Evolutionary conservation across 371 early-diverging fungal genomes (phyloP).

Genomic region (Mucor piriformis): DNA sequence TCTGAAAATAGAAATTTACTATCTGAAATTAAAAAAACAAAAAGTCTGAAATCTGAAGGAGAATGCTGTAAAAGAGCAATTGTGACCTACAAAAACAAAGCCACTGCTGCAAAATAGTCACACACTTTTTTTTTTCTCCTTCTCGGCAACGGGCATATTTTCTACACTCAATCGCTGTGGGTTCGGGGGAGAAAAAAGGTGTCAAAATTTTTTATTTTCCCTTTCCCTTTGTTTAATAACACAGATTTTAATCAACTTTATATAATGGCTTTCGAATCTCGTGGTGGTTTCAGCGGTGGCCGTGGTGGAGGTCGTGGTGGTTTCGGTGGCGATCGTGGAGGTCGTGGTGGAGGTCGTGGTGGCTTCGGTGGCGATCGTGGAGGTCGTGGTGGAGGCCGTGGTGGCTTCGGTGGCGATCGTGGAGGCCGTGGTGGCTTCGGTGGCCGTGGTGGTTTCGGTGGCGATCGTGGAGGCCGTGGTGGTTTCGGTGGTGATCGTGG

Average conservation of each 20-base stretch:
- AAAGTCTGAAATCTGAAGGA: too few species aligned
- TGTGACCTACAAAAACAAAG: too few species aligned
- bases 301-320: constrained; percentile 12
- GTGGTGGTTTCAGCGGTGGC: constrained; percentile 10
- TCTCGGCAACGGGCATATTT: too few species aligned
- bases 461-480: too few species aligned
- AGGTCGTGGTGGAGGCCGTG: constrained; percentile 12
- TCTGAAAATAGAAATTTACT: too few species aligned
- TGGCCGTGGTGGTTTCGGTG: too few species aligned
- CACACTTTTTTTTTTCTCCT: too few species aligned
- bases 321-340: constrained; percentile 6
- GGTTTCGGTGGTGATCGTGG: constrained; percentile 25
- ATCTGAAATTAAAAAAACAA: too few species aligned
- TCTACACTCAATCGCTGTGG: too few species aligned
- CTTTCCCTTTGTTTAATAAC: constrained; percentile 1
- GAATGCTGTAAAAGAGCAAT: too few species aligned
- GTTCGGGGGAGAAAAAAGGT: background rate
- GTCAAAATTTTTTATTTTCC: constrained; percentile 3
- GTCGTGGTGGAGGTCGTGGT: constrained; percentile 17
- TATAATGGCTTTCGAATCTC: constrained; percentile 18
- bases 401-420: constrained; percentile 41
- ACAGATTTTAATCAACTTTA: background rate
- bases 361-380: constrained; percentile 4
- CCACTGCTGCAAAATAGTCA: too few species aligned
- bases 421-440: too few species aligned